Evolutionary conservation across 331 rosid genomes (phyloP), one percentile per base, ranked within the genome.

Genomic region (Acacia concinna): DNA sequence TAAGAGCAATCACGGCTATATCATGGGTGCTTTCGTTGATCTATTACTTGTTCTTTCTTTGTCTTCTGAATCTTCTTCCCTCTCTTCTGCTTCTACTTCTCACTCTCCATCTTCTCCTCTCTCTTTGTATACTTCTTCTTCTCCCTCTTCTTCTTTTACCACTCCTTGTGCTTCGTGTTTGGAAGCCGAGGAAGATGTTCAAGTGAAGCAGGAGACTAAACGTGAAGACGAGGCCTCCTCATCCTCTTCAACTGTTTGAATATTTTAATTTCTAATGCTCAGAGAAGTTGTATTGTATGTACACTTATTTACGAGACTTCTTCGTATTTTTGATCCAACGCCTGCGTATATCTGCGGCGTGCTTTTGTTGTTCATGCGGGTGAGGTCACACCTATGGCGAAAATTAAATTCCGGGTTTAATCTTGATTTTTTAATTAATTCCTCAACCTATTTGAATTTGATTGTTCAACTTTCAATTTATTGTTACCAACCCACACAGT

Each of bases 1-100:
- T 0, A 78, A 86, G 71, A 46, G 15, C 30, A 96, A 89, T n/a
- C 92, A 90, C 52, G 89, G 74, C 0, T 83, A 68, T 51, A 87
- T 96, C 7, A 75, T 96, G 1, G 85, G 82, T n/a, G 98, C 99
- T 68, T 96, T 90, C 78, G 91, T 90, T 37, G 97, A 96, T 88
- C 77, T 96, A n/a, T 68, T 91, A 86, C 81, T 87, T 2, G 83
- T 82, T 79, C 80, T 88, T 23, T 79, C 82, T 2, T 59, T 87
- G 37, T 4, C 46, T 38, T 54, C 81, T 5, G 70, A n/a, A 21
- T 43, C 76, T 43, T 63, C 65, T 44, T 47, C 75, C 18, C 6
- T 43, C 64, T 78, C 86, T 51, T 41, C 25, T 82, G 57, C 11
- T 28, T 37, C 41, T 40, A 40, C 44, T 40, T 40, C 60, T 32